Evolutionary conservation across 805 yeast species (phyloP).

Genomic region (Metschnikowia amazonensis): DNA sequence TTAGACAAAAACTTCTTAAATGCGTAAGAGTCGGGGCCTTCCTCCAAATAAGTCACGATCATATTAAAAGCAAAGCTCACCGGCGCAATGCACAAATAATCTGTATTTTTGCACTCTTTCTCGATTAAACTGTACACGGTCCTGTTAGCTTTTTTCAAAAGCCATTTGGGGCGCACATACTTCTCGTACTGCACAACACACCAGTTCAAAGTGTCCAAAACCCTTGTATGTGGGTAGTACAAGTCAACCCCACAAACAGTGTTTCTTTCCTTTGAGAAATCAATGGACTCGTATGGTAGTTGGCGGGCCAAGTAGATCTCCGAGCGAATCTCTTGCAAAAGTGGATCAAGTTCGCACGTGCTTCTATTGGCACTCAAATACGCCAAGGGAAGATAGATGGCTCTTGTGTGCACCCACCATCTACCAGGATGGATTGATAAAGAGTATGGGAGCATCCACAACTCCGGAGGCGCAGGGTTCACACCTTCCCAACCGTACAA

Average conservation of each 20-base stretch:
- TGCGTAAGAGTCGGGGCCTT: conserved; percentile 62
- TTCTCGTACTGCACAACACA: conserved; percentile 62
- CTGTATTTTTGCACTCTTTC: conserved; percentile 77
- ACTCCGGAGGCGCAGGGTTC: conserved; percentile 96
- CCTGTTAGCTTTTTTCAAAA: conserved; percentile 48
- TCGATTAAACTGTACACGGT: conserved; percentile 59
- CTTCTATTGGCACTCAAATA: conserved; percentile 61
- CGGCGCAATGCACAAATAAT: conserved; percentile 85
- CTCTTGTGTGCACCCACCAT: conserved; percentile 99
- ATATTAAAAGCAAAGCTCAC: conserved; percentile 83
- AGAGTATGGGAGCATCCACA: conserved; percentile 81
- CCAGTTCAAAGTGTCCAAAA: conserved; percentile 61
- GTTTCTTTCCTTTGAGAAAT: conserved; percentile 70
- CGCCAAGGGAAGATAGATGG: conserved; percentile 83
- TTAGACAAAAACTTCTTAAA: conserved; percentile 55
- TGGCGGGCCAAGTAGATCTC: conserved; percentile 64
- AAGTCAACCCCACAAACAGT: conserved; percentile 88
- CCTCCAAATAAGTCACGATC: conserved; percentile 63
- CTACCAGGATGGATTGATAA: conserved; percentile 88
- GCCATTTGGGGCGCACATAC: conserved; percentile 72
- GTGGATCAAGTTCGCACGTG: conserved; percentile 57
- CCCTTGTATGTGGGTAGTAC: conserved; percentile 83
- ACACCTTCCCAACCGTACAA: conserved; percentile 95
- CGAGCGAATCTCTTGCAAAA: conserved; percentile 59
- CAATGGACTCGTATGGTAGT: conserved; percentile 58